Evolutionary conservation across 2,329 filamentous ascomycete species (phyloP).

Genomic region (Nakataea oryzae): DNA sequence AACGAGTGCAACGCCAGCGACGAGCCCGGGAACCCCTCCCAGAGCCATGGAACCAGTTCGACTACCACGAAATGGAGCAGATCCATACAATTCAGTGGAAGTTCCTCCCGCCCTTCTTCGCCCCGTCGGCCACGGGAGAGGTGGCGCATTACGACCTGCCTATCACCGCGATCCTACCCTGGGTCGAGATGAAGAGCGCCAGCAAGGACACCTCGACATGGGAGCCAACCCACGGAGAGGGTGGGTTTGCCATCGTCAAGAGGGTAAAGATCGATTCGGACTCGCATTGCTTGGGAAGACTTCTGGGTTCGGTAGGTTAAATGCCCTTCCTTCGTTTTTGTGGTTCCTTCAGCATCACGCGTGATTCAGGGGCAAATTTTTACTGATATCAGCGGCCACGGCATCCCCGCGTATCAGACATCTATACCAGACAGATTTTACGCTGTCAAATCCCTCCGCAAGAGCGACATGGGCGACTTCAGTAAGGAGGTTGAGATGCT

Average conservation of each 20-base stretch:
- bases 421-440: background rate
- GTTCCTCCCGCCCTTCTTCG: background rate
- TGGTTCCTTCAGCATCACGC: too few species aligned
- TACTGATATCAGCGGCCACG: background rate
- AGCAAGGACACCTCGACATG: background rate
- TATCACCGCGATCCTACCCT: background rate
- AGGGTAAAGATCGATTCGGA: background rate
- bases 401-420: background rate
- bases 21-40: background rate
- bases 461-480: background rate
- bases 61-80: background rate
- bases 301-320: background rate
- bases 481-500: slow-evolving; percentile 11
- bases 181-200: background rate
- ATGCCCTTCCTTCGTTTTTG: background rate
- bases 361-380: background rate
- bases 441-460: background rate
- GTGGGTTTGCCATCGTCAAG: background rate
- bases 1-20: too few species aligned
- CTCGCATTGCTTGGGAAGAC: background rate
- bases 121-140: background rate
- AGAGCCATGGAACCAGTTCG: background rate
- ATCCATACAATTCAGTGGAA: background rate
- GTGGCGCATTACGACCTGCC: background rate
- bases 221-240: background rate